These are phyloP conservation scores for Taiozyma sp. DNA, from an alignment of 1,139 yeast genomes.

Conservation along the genomic window DNA sequence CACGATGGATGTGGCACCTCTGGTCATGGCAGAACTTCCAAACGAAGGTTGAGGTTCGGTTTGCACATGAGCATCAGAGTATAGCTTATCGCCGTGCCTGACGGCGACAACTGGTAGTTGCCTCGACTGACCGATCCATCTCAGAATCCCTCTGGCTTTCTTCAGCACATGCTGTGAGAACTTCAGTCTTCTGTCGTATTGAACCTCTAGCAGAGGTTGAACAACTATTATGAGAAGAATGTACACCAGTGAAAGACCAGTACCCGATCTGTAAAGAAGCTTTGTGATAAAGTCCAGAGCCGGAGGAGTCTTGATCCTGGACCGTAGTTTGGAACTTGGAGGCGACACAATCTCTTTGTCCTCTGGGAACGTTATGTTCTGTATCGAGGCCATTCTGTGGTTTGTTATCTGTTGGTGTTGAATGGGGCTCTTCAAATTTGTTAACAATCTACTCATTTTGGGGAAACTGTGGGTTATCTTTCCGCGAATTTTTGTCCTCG, in stretches of 20 bases:
- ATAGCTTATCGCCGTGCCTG: slow-evolving; percentile 35
- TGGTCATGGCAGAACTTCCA: not conserved
- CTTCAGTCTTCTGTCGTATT: slow-evolving; percentile 27
- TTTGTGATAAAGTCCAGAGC: slow-evolving; percentile 20
- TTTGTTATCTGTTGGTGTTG: not conserved
- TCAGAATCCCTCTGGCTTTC: slow-evolving; percentile 22
- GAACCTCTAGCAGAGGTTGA: slow-evolving; percentile 28
- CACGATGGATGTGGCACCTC: slow-evolving; percentile 4
- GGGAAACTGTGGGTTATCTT: not conserved
- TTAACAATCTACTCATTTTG: not conserved
- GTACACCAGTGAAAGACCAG: slow-evolving; percentile 24
- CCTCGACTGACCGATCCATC: slow-evolving; percentile 16
- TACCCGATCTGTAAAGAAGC: slow-evolving; percentile 27
- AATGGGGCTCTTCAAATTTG: not conserved
- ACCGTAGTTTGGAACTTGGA: slow-evolving; percentile 4
- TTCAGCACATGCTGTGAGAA: slow-evolving; percentile 19
- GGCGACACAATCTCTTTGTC: slow-evolving; percentile 3
- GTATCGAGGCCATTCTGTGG: not conserved
- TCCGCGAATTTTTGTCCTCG: not conserved
- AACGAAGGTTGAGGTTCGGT: slow-evolving; percentile 19
- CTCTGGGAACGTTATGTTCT: slow-evolving; percentile 18
- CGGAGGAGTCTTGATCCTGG: slow-evolving; percentile 12
- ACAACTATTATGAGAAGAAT: slow-evolving; percentile 20
- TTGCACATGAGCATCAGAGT: slow-evolving; percentile 37
- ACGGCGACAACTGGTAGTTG: slow-evolving; percentile 32